These are phyloP conservation scores for Dioszegia hungarica DNA, from an alignment of 768 basidiomycete species.

Conservation along the genomic window DNA sequence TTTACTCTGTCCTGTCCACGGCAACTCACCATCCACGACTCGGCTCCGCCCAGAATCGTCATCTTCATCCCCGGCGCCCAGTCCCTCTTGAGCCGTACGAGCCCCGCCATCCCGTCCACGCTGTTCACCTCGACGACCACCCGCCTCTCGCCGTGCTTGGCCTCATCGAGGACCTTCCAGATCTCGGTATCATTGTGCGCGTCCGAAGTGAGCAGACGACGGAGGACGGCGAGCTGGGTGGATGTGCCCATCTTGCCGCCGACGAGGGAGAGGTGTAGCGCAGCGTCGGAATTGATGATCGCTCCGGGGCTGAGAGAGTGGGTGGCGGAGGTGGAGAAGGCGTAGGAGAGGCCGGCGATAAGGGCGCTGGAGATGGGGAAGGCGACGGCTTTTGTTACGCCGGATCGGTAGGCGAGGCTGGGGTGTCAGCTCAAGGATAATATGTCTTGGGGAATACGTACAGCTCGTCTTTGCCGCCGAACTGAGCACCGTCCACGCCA, in stretches of 20 bases:
- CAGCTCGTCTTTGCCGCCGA: conserved; percentile 66
- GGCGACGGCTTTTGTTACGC: conserved; percentile 66
- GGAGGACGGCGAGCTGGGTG: conserved; percentile 71
- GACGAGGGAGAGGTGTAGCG: conserved; percentile 65
- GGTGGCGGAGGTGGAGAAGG: conserved; percentile 59
- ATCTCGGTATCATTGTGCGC: conserved; percentile 51
- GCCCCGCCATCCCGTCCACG: conserved; percentile 65
- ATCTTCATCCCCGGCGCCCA: conserved; percentile 54
- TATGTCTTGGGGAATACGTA: conserved; percentile 48
- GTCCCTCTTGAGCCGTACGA: conserved; percentile 64
- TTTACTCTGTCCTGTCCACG: no score
- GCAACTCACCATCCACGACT: conserved; percentile 46
- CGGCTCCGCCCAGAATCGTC: conserved; percentile 48
- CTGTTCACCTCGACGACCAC: conserved; percentile 62
- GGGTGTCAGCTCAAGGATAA: conserved; percentile 10
- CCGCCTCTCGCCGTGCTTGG: conserved; percentile 55
- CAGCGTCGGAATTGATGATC: conserved; percentile 59
- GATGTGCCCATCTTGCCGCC: conserved; percentile 60
- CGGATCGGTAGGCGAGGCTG: conserved; percentile 68
- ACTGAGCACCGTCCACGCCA: conserved; percentile 70
- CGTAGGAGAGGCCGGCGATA: conserved; percentile 61
- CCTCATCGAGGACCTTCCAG: conserved; percentile 55
- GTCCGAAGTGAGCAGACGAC: conserved; percentile 58
- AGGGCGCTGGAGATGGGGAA: conserved; percentile 60
- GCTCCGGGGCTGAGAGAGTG: conserved; percentile 63